These are phyloP conservation scores for Dactylorhiza incarnata DNA, from an alignment of 106 monocot genomes.

Conservation along the genomic window DNA sequence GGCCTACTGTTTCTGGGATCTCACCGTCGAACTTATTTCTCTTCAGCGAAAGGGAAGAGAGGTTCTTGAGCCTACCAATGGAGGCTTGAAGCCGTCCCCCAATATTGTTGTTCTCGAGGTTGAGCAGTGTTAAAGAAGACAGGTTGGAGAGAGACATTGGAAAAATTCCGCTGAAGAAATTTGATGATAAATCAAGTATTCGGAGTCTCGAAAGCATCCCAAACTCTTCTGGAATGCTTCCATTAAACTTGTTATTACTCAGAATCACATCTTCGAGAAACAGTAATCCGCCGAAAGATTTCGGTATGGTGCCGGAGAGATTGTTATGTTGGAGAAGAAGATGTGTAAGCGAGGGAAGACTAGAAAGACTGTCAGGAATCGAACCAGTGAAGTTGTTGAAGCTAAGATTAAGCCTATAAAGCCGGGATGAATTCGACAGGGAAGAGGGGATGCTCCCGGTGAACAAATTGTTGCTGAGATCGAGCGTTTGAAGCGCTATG, in stretches of 20 bases:
- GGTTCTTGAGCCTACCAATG: slow-evolving; percentile 49
- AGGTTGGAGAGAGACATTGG: slow-evolving; percentile 27
- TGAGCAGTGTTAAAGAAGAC: slow-evolving; percentile 25
- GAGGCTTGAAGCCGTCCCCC: slow-evolving; percentile 14
- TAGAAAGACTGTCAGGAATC: slow-evolving; percentile 33
- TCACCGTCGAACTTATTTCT: slow-evolving; percentile 40
- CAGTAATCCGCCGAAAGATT: slow-evolving; percentile 16
- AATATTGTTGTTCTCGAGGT: slow-evolving; percentile 27
- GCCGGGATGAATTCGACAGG: slow-evolving; percentile 36
- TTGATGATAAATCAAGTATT: slow-evolving; percentile 23
- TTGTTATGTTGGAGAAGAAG: slow-evolving; percentile 29
- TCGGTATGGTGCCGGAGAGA: slow-evolving; percentile 49
- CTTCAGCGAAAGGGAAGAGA: slow-evolving; percentile 43
- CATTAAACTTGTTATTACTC: slow-evolving; percentile 48
- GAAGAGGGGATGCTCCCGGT: slow-evolving; percentile 36
- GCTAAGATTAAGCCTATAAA: slow-evolving; percentile 68
- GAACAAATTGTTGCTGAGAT: slow-evolving; percentile 62
- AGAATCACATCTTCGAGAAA: slow-evolving; percentile 34
- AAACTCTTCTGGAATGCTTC: slow-evolving; percentile 46
- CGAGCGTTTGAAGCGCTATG: slow-evolving; percentile 40
- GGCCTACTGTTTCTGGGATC: slow-evolving; percentile 59
- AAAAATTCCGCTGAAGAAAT: slow-evolving; percentile 27
- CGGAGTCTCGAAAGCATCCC: slow-evolving; percentile 23
- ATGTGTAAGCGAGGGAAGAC: slow-evolving; percentile 15
- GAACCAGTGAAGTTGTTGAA: slow-evolving; percentile 63